Conservation (phyloP, 2,329 filamentous ascomycete genomes). For the Fusarium mexicanum region DNA sequence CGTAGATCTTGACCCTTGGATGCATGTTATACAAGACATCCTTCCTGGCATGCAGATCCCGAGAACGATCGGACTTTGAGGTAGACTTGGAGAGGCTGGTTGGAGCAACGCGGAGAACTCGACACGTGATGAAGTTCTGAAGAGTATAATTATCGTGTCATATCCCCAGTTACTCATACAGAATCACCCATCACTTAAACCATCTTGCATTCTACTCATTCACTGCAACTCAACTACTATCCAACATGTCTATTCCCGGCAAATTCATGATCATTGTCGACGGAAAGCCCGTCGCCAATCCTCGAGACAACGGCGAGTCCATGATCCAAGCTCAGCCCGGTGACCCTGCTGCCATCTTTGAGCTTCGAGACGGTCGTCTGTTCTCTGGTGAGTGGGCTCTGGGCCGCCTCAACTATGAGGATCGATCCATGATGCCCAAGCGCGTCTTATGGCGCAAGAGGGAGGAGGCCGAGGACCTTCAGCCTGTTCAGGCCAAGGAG, state of each 20-base stretch:
- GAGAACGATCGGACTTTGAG: background rate
- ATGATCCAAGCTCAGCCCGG: background rate
- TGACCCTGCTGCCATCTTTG: slow-evolving; percentile 9
- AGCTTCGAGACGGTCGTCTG: background rate
- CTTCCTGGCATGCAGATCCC: background rate
- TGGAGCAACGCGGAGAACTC: no score
- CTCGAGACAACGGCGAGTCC: background rate
- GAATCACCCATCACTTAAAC: fast-evolving
- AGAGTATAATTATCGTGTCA: background rate
- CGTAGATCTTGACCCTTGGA: background rate
- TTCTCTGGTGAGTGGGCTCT: slow-evolving; percentile 5
- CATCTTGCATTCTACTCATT: background rate
- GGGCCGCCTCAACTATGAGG: background rate
- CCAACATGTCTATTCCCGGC: background rate
- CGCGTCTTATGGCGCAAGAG: background rate
- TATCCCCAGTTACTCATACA: fast-evolving
- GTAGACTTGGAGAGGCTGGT: background rate
- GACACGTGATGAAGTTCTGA: background rate
- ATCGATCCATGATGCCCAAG: slow-evolving; percentile 12
- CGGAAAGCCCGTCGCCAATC: slow-evolving; percentile 3
- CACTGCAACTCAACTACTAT: no score
- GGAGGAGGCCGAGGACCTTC: fast-evolving
- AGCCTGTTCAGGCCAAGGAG: background rate
- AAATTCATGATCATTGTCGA: slow-evolving; percentile 14
- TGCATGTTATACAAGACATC: background rate